phyloP scores from a whole-genome alignment of 805 yeast genomes.

The Saccharomycopsis oosterbeekiorum region DNA sequence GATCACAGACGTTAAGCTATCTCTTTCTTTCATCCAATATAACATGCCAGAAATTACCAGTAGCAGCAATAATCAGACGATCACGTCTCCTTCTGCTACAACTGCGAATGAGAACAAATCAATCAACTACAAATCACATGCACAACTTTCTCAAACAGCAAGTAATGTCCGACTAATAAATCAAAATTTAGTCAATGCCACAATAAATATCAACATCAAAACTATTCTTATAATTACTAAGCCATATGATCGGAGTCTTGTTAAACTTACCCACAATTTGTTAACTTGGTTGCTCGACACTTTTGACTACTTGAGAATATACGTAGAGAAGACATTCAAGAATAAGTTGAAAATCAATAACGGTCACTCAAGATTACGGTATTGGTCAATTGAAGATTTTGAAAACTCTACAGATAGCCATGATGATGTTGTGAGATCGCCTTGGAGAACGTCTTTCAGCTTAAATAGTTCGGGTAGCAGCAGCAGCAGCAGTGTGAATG shows the following conservation, averaged over 20 bases:
- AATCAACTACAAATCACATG: conserved; percentile 40
- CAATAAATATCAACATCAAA: conserved; percentile 57
- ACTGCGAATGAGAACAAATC: neutral
- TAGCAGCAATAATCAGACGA: neutral
- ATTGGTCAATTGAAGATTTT: conserved; percentile 31
- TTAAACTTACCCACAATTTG: conserved; percentile 66
- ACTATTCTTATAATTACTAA: conserved; percentile 81
- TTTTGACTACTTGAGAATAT: conserved; percentile 38
- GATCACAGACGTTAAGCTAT: neutral
- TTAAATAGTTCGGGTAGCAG: neutral
- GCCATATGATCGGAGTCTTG: conserved; percentile 73
- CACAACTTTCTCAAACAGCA: conserved; percentile 70
- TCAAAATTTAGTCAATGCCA: conserved; percentile 60
- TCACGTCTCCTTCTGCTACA: neutral
- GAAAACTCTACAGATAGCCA: conserved; percentile 2
- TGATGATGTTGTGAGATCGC: neutral
- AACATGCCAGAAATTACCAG: neutral
- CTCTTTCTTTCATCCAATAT: neutral
- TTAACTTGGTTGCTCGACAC: conserved; percentile 60
- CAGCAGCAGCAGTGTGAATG: neutral
- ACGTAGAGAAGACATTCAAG: conserved; percentile 64
- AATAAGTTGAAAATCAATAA: conserved; percentile 16
- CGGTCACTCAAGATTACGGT: conserved; percentile 24
- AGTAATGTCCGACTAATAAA: conserved; percentile 70
- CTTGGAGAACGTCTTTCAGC: neutral